These are phyloP conservation scores for Pueraria montana DNA, from an alignment of 306 rosid species.

Conservation along the genomic window DNA sequence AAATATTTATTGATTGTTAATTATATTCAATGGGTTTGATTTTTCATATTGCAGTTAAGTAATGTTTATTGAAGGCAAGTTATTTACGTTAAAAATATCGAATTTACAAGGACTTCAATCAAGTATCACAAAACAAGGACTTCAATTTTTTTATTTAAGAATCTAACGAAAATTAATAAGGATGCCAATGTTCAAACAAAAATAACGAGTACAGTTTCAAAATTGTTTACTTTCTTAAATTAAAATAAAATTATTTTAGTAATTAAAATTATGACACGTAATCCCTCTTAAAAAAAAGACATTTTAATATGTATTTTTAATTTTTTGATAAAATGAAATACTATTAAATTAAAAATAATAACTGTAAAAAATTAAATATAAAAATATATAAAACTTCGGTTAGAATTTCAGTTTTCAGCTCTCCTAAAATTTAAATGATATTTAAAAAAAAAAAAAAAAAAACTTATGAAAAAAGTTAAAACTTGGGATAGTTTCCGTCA, in stretches of 20 bases:
- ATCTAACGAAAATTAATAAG: no score
- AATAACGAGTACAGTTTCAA: no score
- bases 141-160: no score
- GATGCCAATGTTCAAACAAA: no score
- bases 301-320: background rate
- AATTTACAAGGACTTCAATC: no score
- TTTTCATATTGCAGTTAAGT: background rate
- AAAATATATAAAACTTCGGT: no score
- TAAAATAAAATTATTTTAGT: no score
- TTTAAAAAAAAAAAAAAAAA: background rate
- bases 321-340: background rate
- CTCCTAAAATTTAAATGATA: background rate
- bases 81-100: background rate
- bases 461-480: background rate
- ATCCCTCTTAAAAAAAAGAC: no score
- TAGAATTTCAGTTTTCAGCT: background rate
- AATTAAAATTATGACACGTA: no score
- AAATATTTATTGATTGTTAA: background rate
- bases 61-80: background rate
- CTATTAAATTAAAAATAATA: background rate
- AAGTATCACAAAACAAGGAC: no score
- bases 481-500: slow-evolving; percentile 35
- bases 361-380: background rate
- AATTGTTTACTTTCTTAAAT: no score
- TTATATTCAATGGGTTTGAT: background rate